Evolutionary conservation across 768 basidiomycete species (phyloP), one percentile per base, ranked within the genome.

Genomic region (Xerocomus potaroensis): DNA sequence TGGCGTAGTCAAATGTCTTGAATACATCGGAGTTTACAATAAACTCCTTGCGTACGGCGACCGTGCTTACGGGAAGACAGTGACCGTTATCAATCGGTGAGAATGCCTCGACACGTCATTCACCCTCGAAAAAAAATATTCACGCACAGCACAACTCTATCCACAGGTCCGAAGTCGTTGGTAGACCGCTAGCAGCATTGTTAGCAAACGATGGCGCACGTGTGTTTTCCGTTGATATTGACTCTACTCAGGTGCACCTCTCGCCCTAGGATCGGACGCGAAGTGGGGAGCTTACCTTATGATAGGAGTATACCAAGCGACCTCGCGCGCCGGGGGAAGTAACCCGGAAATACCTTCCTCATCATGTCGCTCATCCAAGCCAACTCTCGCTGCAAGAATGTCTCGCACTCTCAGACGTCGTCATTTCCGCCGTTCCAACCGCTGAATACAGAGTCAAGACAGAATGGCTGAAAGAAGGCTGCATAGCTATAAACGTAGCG

Each of bases 141-240:
- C 44, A 55, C 47, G 29, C 9, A 23, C 15, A n/a, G 15, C 29
- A 22, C 7, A 7, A 32, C n/a, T 39, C 38, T 15, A 16, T 19
- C 18, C 35, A 21, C 56, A 91, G 92, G 52, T 94, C 91, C 31
- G 96, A 99, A 66, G 96, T 99, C 29, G 96, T 99, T 14, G 96
- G 96, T 15, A 77, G 96, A 49, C 96, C 95, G 11, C 75, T 98
- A n/a, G 95, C 93, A 0, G 96, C 96, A 4, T 72, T 99, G 37
- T 77, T 98, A 33, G 82, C 94, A 3, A 99, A 99, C 62, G 96
- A 99, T 61, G 96, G 96, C 23, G 96, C 95, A 2, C 77, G 92
- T 8, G 96, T 97, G 5, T 84, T 97, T 59, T 94, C 91, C 6
- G 90, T 89, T 5, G 96, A 99, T 64, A 90, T 98, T 46, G 92